These are phyloP conservation scores for Nectriaceae sp. DNA, from an alignment of 2,329 filamentous ascomycete genomes.

Conservation along the genomic window DNA sequence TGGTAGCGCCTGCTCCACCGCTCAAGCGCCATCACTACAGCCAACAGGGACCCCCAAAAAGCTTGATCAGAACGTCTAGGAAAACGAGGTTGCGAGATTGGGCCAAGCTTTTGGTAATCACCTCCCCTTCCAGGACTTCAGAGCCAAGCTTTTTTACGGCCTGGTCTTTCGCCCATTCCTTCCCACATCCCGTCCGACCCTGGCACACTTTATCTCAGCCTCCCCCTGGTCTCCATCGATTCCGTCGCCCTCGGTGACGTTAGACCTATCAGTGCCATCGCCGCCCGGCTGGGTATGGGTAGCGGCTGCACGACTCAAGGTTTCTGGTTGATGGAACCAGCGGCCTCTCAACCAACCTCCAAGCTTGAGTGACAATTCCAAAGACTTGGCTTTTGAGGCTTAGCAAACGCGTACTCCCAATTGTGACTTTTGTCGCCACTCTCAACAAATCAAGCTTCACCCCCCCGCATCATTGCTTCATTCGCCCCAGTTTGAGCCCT, in stretches of 20 bases:
- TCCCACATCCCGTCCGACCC: too few relatives aligned
- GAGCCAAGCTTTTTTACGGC: not conserved
- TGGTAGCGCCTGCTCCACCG: not conserved
- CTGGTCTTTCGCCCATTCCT: too few relatives aligned
- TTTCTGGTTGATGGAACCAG: not conserved
- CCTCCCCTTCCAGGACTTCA: not conserved
- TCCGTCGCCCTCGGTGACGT: not conserved
- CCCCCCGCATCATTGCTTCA: not conserved
- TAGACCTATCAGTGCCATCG: not conserved
- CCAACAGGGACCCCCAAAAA: not conserved
- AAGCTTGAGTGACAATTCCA: not conserved
- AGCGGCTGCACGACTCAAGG: not conserved
- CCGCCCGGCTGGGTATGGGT: not conserved
- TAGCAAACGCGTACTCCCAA: not conserved
- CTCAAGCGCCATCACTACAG: not conserved
- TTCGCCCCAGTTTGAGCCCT: not conserved
- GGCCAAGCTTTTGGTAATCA: conserved; percentile 10
- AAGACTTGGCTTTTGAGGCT: not conserved
- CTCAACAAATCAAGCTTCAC: not conserved
- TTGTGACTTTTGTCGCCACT: not conserved
- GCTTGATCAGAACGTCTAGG: not conserved
- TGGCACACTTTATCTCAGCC: conserved; percentile 10
- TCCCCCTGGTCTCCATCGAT: conserved; percentile 1
- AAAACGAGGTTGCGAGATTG: not conserved
- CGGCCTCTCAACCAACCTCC: not conserved